phyloP scores from a whole-genome alignment of 2,329 filamentous ascomycete species.

The Thielaviopsis musarum region DNA sequence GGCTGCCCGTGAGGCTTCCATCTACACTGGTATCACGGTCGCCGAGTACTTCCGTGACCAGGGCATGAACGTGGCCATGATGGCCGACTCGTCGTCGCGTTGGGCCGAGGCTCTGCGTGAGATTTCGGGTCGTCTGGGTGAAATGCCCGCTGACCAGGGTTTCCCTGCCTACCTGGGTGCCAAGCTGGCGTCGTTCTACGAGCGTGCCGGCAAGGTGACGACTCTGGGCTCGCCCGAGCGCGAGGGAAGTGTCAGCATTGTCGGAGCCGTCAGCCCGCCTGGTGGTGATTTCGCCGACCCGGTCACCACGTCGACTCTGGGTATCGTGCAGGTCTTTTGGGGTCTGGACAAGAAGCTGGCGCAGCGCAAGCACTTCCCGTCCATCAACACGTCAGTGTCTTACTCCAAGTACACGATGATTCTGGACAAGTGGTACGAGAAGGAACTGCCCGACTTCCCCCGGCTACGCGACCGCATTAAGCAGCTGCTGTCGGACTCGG shows the following conservation, averaged over 20 bases:
- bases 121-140: slow-evolving; percentile 92
- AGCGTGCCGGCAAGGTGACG: slow-evolving; percentile 79
- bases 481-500: slow-evolving; percentile 83
- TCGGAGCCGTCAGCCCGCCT: slow-evolving; percentile 90
- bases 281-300: slow-evolving; percentile 99
- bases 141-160: slow-evolving; percentile 99
- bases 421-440: slow-evolving; percentile 88
- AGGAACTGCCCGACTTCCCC: slow-evolving; percentile 87
- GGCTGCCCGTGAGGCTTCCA: slow-evolving; percentile 92
- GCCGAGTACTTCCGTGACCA: slow-evolving; percentile 96
- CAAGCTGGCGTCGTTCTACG: slow-evolving; percentile 97
- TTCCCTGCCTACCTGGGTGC: slow-evolving; percentile 95
- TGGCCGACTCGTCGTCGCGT: slow-evolving; percentile 95
- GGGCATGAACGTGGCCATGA: slow-evolving; percentile 96
- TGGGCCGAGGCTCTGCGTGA: slow-evolving; percentile 99
- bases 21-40: slow-evolving; percentile 91
- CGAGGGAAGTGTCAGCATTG: slow-evolving; percentile 86
- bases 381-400: slow-evolving; percentile 84
- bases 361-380: slow-evolving; percentile 97
- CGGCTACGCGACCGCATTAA: slow-evolving; percentile 82
- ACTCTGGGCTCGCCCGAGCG: slow-evolving; percentile 79
- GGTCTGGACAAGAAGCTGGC: slow-evolving; percentile 99
- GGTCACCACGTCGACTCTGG: slow-evolving; percentile 80
- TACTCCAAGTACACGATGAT: slow-evolving; percentile 92
- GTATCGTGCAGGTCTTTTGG: slow-evolving; percentile 99